Conservation (phyloP, 208 protist species). For the Leishmania martiniquensis region DNA sequence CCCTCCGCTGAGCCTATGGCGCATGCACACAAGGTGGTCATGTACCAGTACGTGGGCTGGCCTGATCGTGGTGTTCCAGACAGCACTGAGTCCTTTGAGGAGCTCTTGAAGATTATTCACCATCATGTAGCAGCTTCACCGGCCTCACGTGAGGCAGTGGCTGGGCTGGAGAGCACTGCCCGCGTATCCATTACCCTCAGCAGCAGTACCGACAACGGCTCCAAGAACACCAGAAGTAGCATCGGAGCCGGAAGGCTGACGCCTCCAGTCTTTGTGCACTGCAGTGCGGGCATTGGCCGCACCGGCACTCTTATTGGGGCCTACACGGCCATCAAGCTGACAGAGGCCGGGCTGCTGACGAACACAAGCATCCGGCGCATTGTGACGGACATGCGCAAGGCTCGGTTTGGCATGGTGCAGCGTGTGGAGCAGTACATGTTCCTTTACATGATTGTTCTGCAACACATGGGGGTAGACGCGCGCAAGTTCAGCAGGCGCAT, state of each 20-base stretch:
- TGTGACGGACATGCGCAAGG: constrained; percentile 55
- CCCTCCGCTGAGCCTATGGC: constrained; percentile 9
- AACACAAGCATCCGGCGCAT: constrained; percentile 46
- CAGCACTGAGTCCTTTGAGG: constrained; percentile 59
- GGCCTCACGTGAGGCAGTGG: background rate
- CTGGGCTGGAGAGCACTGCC: background rate
- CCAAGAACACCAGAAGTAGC: background rate
- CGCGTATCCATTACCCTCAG: background rate
- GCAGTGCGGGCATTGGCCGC: constrained; percentile 87
- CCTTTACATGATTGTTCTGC: constrained; percentile 72
- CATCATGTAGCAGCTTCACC: constrained; percentile 13
- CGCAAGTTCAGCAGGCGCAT: constrained; percentile 26
- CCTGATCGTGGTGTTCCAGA: constrained; percentile 83
- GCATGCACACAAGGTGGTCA: constrained; percentile 42
- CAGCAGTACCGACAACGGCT: background rate
- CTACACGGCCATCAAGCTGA: constrained; percentile 55
- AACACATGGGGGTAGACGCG: constrained; percentile 34
- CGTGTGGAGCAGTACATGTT: constrained; percentile 88
- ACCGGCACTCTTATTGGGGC: constrained; percentile 84
- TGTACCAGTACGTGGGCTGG: constrained; percentile 87
- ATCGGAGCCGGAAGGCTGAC: background rate
- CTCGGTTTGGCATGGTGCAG: constrained; percentile 85
- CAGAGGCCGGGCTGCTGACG: constrained; percentile 34
- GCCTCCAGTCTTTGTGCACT: constrained; percentile 77
- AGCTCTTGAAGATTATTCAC: constrained; percentile 56